Conservation (phyloP, 1,139 yeast species). For the Candida smagusa region DNA sequence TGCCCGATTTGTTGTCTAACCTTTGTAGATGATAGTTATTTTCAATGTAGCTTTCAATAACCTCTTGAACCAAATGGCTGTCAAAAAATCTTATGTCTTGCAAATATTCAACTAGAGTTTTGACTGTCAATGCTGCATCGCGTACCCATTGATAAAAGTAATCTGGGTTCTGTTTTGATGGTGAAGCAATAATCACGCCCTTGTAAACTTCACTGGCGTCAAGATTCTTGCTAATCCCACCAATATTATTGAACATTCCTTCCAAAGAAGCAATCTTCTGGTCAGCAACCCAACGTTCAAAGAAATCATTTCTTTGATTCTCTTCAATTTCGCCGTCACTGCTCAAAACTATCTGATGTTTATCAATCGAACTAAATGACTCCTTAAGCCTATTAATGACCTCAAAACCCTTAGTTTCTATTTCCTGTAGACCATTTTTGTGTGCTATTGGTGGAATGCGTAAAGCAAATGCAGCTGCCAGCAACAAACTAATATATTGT, state of each 20-base stretch:
- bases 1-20: constrained; percentile 65
- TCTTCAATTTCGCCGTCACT: neutral
- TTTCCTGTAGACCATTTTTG: neutral
- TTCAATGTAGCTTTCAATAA: constrained; percentile 59
- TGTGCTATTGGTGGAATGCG: neutral
- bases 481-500: no score
- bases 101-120: constrained; percentile 56
- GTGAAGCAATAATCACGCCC: constrained; percentile 85
- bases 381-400: no score
- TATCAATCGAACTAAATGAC: neutral
- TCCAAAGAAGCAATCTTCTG: constrained; percentile 52
- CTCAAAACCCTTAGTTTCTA: neutral
- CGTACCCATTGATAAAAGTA: constrained; percentile 90
- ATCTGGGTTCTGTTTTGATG: constrained; percentile 65
- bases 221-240: constrained; percentile 39
- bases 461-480: neutral
- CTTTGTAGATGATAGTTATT: constrained; percentile 63
- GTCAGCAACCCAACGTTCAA: constrained; percentile 54
- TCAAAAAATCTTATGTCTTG: constrained; percentile 25
- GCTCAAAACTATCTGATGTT: constrained; percentile 32
- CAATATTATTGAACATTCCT: constrained; percentile 60
- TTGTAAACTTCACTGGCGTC: constrained; percentile 40
- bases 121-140: constrained; percentile 81
- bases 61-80: constrained; percentile 15
- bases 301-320: constrained; percentile 19